These are phyloP conservation scores for Beauveria bassiana DNA, from an alignment of 2,329 filamentous ascomycete species.

Conservation along the genomic window DNA sequence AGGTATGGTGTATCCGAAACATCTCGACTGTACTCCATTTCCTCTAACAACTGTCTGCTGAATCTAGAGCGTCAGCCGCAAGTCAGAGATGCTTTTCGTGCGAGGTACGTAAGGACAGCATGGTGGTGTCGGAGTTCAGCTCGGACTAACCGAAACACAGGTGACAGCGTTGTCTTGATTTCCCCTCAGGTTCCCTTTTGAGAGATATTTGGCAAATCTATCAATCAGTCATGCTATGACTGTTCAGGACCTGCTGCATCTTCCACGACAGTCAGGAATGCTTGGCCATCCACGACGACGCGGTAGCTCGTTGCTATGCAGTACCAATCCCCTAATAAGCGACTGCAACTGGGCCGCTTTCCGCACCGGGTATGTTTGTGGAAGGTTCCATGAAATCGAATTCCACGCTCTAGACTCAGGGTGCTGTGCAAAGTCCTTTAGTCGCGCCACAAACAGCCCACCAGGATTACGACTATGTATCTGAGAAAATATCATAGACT, in stretches of 20 bases:
- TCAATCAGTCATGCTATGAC: not conserved
- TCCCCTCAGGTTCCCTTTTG: conserved; percentile 50
- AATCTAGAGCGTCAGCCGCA: conserved; percentile 79
- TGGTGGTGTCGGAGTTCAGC: not conserved
- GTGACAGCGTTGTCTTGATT: conserved; percentile 66
- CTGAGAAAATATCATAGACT: not conserved
- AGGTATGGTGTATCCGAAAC: conserved; percentile 41
- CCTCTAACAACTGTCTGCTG: not conserved
- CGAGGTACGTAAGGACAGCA: conserved; percentile 58
- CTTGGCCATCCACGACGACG: not conserved
- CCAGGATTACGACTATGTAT: not conserved
- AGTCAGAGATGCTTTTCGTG: conserved; percentile 98
- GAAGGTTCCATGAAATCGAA: not conserved
- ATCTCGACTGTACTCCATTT: not conserved
- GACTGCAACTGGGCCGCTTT: not conserved
- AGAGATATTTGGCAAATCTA: not conserved
- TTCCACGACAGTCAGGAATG: not conserved
- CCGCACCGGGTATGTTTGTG: not conserved
- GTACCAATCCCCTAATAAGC: no score
- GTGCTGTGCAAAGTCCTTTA: not conserved
- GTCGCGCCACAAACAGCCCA: not conserved
- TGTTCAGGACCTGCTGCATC: not conserved
- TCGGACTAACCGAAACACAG: conserved; percentile 31
- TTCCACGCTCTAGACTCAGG: not conserved
- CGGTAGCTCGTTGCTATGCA: not conserved